These are phyloP conservation scores for Colletotrichum plurivorum DNA, from an alignment of 2,329 filamentous ascomycete genomes.

Conservation along the genomic window DNA sequence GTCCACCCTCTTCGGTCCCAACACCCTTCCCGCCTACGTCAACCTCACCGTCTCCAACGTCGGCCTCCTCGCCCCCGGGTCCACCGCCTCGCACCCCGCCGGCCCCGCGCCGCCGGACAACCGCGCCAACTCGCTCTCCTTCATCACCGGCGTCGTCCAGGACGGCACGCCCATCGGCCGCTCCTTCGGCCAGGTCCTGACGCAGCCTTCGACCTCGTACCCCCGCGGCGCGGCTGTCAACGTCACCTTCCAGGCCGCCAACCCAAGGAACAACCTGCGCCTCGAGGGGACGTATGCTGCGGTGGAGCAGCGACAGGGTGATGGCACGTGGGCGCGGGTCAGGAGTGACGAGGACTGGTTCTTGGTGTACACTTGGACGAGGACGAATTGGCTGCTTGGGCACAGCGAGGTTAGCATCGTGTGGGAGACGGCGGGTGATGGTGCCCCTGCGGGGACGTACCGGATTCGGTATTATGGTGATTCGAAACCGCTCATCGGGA, in stretches of 20 bases:
- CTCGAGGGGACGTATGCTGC: constrained; percentile 84
- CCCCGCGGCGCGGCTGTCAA: constrained; percentile 72
- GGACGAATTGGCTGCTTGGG: constrained; percentile 77
- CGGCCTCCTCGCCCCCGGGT: constrained; percentile 71
- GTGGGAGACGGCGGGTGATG: constrained; percentile 77
- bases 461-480: constrained; percentile 89
- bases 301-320: constrained; percentile 72
- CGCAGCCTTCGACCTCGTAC: constrained; percentile 69
- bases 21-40: constrained; percentile 89
- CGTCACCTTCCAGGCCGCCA: constrained; percentile 85
- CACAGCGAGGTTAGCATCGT: constrained; percentile 83
- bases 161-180: constrained; percentile 78
- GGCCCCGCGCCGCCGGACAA: constrained; percentile 84
- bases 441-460: constrained; percentile 76
- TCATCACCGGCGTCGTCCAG: constrained; percentile 84
- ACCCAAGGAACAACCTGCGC: constrained; percentile 89
- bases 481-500: constrained; percentile 74
- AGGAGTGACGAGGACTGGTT: constrained; percentile 87
- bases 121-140: constrained; percentile 79
- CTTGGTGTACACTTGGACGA: constrained; percentile 84
- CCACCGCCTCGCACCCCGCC: constrained; percentile 57
- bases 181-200: constrained; percentile 77
- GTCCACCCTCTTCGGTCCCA: constrained; percentile 87
- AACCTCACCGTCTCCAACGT: constrained; percentile 85
- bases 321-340: constrained; percentile 73